Evolutionary conservation across 2,329 filamentous ascomycete species (phyloP), one percentile per base, ranked within the genome.

Genomic region (Tympanopsis confertula): DNA sequence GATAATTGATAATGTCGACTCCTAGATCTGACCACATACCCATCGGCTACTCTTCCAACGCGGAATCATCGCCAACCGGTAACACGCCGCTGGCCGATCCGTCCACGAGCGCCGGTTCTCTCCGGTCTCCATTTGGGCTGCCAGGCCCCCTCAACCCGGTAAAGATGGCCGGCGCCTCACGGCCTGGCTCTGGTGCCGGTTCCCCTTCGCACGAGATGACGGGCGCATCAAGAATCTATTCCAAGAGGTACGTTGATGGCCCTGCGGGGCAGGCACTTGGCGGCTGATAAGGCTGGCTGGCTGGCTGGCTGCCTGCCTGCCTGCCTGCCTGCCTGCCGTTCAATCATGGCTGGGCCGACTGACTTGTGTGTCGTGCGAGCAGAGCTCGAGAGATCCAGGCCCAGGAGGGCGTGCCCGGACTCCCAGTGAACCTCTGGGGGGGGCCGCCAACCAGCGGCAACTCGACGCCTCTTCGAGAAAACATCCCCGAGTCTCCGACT

Each of bases 361-460:
- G 24, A 46, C 42, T 36, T 7, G 14, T 17, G 14, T 39, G 13
- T 22, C 22, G 19, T 13, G 17, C 38, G 26, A 35, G 39, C 52
- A 94, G 89, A 56, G 88, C 91, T 47, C 77, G 91, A 58, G 91
- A 98, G 61, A 95, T 96, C 44, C 89, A 96, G 65, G 88, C 88
- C 39, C 88, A 95, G 64, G 89, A 96, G 71, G 88, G 88, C 37
- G 71, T 94, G 36, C 65, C 68, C 55, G 80, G 69, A 53, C 71
- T 75, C 51, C 71, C 69, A 58, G 61, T 81, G 38, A 77, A 80
- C 53, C 81, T 82, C 32, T 96, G 91, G 91, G 87, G 87, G 69
- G 89, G 89, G 7, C 89, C 91, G 47, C 89, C 91, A 36, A 94
- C 88, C 39, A 95, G 89, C 58, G 91, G 89, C 46, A 89, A 94